Percentiles rank a stretch among this genome's conserved stretches.
These are phyloP conservation scores for Sergeia podlipaevii DNA, from an alignment of 208 protist species.

Conservation along the genomic window DNA sequence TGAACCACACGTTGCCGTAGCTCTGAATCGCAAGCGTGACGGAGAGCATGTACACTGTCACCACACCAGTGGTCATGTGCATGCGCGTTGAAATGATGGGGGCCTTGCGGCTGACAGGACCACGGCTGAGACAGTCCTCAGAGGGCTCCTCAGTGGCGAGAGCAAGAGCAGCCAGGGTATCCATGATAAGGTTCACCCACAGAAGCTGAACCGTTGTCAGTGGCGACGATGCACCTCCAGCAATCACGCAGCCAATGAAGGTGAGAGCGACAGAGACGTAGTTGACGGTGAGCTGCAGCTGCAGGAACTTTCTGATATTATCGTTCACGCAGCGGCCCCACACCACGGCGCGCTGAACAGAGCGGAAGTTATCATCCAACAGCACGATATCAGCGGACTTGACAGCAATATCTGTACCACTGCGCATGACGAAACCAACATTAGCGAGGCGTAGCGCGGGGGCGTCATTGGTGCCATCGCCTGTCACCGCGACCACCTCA, in stretches of 20 bases:
- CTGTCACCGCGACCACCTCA: slow-evolving; percentile 88
- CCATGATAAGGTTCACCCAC: slow-evolving; percentile 99
- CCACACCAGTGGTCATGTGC: slow-evolving; percentile 64
- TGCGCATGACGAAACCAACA: slow-evolving; percentile 98
- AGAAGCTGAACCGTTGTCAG: slow-evolving; percentile 96
- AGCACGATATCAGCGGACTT: slow-evolving; percentile 92
- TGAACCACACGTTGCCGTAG: slow-evolving; percentile 40
- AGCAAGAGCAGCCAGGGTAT: slow-evolving; percentile 97
- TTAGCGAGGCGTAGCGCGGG: slow-evolving; percentile 95
- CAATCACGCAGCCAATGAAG: slow-evolving; percentile 87
- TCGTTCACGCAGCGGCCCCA: slow-evolving; percentile 88
- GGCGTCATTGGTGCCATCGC: slow-evolving; percentile 98
- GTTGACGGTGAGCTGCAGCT: slow-evolving; percentile 99
- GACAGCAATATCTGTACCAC: slow-evolving; percentile 95
- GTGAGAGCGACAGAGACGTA: slow-evolving; percentile 92
- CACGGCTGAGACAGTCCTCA: slow-evolving; percentile 64
- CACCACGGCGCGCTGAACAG: slow-evolving; percentile 95
- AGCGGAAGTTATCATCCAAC: slow-evolving; percentile 98
- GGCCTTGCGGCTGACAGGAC: slow-evolving; percentile 65
- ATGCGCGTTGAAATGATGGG: slow-evolving; percentile 85
- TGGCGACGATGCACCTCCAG: slow-evolving; percentile 58
- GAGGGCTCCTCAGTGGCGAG: slow-evolving; percentile 96
- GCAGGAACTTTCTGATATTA: slow-evolving; percentile 96
- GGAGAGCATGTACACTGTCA: slow-evolving; percentile 64
- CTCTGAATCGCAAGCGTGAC: slow-evolving; percentile 45